These are phyloP conservation scores for Capsella rubella DNA, from an alignment of 441 rosid genomes.

Conservation along the genomic window DNA sequence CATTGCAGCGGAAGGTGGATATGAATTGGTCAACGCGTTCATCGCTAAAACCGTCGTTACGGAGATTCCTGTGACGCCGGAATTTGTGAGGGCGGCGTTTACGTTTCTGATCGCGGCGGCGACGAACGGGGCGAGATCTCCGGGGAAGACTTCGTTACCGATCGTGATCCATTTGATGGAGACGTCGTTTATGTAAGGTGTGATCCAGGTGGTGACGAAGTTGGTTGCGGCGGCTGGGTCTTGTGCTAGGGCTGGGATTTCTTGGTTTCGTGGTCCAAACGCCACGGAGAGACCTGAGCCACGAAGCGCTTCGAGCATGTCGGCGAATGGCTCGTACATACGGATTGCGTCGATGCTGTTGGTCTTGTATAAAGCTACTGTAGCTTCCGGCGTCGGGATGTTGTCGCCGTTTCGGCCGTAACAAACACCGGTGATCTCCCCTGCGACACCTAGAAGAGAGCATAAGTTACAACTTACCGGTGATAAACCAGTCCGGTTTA, in stretches of 20 bases:
- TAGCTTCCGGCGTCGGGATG: conserved; percentile 43
- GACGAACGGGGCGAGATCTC: conserved; percentile 4
- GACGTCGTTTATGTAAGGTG: conserved; percentile 37
- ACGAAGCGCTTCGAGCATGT: conserved; percentile 37
- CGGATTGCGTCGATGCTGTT: conserved; percentile 16
- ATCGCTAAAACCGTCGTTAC: conserved; percentile 43
- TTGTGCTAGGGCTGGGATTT: conserved; percentile 11
- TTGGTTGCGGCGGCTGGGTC: conserved; percentile 29
- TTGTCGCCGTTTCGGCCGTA: conserved; percentile 45
- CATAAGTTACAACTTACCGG: not conserved
- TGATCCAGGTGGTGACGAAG: conserved; percentile 34
- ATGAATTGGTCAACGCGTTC: conserved; percentile 28
- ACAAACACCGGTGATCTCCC: conserved; percentile 30
- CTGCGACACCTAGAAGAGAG: conserved; percentile 33
- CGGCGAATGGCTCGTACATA: conserved; percentile 40
- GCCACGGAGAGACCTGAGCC: conserved; percentile 37
- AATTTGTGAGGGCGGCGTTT: not conserved
- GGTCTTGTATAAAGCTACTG: conserved; percentile 21
- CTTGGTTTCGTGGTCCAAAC: conserved; percentile 36
- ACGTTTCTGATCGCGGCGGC: conserved; percentile 41
- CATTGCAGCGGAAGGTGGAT: conserved; percentile 47
- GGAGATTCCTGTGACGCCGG: conserved; percentile 2
- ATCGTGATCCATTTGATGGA: conserved; percentile 33
- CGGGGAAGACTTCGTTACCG: conserved; percentile 45
- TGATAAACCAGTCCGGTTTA: conserved; percentile 11